Evolutionary conservation across 2,329 filamentous ascomycete species (phyloP).

Genomic region (Leptosphaerulina australis): DNA sequence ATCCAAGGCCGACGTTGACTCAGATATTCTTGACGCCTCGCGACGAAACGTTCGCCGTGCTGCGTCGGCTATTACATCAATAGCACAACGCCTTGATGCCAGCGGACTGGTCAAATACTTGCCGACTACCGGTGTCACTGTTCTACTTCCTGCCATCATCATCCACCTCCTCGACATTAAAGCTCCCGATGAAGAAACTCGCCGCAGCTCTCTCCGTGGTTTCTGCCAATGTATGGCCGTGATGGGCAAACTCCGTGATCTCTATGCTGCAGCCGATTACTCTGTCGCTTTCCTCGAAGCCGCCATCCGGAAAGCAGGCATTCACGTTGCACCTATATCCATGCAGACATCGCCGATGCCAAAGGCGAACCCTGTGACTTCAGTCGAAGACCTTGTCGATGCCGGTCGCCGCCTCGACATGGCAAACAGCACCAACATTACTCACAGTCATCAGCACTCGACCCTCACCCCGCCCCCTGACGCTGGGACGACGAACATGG

Average conservation of each 20-base stretch:
- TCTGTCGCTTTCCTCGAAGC: constrained; percentile 95
- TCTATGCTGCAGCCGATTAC: constrained; percentile 93
- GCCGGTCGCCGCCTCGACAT: constrained; percentile 52
- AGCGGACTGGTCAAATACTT: constrained; percentile 77
- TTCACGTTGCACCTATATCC: constrained; percentile 64
- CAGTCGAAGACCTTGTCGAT: constrained; percentile 55
- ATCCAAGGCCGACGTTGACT: constrained; percentile 42
- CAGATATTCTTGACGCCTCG: constrained; percentile 80
- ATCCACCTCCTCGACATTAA: constrained; percentile 94
- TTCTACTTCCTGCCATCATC: constrained; percentile 89
- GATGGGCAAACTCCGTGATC: constrained; percentile 83
- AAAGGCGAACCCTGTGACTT: constrained; percentile 44
- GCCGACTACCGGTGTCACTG: constrained; percentile 88
- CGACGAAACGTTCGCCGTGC: constrained; percentile 82
- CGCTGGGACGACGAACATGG: constrained; percentile 43
- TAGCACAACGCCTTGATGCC: constrained; percentile 76
- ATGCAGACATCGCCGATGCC: constrained; percentile 27
- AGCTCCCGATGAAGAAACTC: constrained; percentile 72
- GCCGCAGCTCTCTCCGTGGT: constrained; percentile 74
- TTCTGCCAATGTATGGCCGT: constrained; percentile 94
- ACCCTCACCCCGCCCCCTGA: constrained; percentile 52
- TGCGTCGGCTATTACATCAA: constrained; percentile 82
- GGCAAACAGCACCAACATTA: constrained; percentile 16
- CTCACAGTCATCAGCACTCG: constrained; percentile 27
- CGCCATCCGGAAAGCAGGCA: constrained; percentile 84